Evolutionary conservation across 2,329 filamentous ascomycete genomes (phyloP), one percentile per base, ranked within the genome.

Genomic region (Colletotrichum theobromicola): DNA sequence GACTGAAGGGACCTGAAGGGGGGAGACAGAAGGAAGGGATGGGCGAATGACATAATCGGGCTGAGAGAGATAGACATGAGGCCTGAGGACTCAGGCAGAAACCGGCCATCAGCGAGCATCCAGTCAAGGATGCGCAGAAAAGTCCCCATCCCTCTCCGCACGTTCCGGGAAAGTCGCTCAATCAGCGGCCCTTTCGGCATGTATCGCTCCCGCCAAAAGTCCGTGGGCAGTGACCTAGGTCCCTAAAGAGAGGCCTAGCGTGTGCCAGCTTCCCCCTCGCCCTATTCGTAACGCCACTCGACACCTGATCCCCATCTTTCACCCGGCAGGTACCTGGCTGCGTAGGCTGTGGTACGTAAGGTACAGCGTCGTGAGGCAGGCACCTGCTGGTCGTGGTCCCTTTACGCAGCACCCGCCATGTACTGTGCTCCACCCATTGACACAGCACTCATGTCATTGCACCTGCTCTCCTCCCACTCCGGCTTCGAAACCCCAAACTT

Each of bases 401-500:
- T 64, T 72, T 67, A 58, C 35, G 42, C 42, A 46, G 42, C 42
- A 46, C 42, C 21, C 42, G 42, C 42, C 42, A 21, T 46, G 42
- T 46, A 55, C 35, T 18, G 60, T 67, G 26, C 72, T 74, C 72
- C 68, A 72, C 72, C 42, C 66, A 53, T 67, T 35, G 28, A 60
- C 62, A 62, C 62, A 16, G 71, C 58, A 58, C 28, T 73, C 61
- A 72, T 74, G 68, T 74, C 72, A 71, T 71, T 61, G 53, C 66
- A 50, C 34, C 28, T 61, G 10, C 50, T 61, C 53, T 74, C 65
- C 70, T 69, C 68, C 72, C 55, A 63, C 62, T 58, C 46, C 62
- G 32, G 62, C 71, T 15, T 46, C 21, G 26, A 53, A 50, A 53
- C 13, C 28, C 15, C 30, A 60, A 65, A 32, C 9, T 21, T 62